These are phyloP conservation scores for Fistulifera pelliculosa DNA, from an alignment of 108 stramenopile genomes.

Conservation along the genomic window DNA sequence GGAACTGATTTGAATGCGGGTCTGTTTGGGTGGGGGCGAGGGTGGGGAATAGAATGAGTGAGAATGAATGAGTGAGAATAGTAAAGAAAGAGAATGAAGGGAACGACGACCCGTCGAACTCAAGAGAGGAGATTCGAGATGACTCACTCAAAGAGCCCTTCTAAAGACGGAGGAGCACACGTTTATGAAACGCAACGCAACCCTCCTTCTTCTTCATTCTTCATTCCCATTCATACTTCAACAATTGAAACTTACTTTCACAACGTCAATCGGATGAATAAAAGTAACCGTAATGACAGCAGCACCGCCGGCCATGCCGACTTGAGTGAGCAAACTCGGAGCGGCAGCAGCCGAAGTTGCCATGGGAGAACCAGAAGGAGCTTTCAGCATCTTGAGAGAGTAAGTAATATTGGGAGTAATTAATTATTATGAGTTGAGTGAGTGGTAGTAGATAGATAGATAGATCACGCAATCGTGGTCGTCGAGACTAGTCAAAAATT, in stretches of 20 bases:
- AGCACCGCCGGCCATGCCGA: slow-evolving; percentile 77
- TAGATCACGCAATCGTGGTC: too few relatives aligned
- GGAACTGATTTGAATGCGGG: slow-evolving; percentile 75
- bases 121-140: background rate
- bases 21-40: slow-evolving; percentile 22
- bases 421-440: too few relatives aligned
- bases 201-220: too few relatives aligned
- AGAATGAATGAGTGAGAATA: background rate
- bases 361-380: slow-evolving; percentile 19
- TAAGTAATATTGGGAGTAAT: background rate
- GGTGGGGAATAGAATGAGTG: background rate
- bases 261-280: slow-evolving; percentile 90
- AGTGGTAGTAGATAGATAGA: too few relatives aligned
- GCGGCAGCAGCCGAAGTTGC: slow-evolving; percentile 41
- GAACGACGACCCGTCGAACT: too few relatives aligned
- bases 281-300: slow-evolving; percentile 82
- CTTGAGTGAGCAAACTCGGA: slow-evolving; percentile 68
- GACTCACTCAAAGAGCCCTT: background rate
- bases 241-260: slow-evolving; percentile 48
- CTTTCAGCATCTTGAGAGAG: slow-evolving; percentile 17
- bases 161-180: background rate
- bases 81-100: slow-evolving; percentile 2
- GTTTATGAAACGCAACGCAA: too few relatives aligned
- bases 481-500: too few relatives aligned
- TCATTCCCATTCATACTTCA: too few relatives aligned